Conservation (phyloP, 768 basidiomycete species). For the Pleurotus pulmonarius region DNA sequence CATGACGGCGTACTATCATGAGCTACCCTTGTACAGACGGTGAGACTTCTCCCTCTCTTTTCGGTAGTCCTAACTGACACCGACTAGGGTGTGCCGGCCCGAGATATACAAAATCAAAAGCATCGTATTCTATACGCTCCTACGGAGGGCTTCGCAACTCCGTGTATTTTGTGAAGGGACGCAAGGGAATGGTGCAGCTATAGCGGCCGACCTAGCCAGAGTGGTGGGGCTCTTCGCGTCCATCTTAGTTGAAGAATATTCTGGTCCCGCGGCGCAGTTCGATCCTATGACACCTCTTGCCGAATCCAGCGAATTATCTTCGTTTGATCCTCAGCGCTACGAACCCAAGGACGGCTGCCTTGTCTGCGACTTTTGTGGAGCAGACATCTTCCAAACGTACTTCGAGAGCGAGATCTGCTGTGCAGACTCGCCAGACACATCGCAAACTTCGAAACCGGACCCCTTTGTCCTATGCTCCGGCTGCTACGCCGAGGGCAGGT, state of each 20-base stretch:
- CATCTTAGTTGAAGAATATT: conserved; percentile 48
- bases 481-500: conserved; percentile 77
- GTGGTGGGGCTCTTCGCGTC: conserved; percentile 47
- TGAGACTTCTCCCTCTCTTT: conserved; percentile 21
- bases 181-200: background rate
- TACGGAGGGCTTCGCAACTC: conserved; percentile 18
- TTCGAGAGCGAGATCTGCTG: conserved; percentile 63
- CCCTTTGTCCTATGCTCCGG: conserved; percentile 55
- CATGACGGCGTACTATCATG: conserved; percentile 57
- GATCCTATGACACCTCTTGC: background rate
- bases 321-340: conserved; percentile 4
- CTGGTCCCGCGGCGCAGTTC: background rate
- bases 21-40: conserved; percentile 80
- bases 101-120: conserved; percentile 77
- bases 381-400: conserved; percentile 79
- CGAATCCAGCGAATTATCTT: background rate
- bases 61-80: background rate
- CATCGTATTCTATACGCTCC: conserved; percentile 54
- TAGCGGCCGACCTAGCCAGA: conserved; percentile 23
- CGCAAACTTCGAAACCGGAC: conserved; percentile 2
- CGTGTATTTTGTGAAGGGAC: background rate
- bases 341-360: conserved; percentile 25
- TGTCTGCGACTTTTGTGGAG: conserved; percentile 76
- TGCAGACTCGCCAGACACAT: background rate
- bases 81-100: conserved; percentile 66